Evolutionary conservation across 140 eudicot species (phyloP).

Genomic region (Erigeron philadelphicus): DNA sequence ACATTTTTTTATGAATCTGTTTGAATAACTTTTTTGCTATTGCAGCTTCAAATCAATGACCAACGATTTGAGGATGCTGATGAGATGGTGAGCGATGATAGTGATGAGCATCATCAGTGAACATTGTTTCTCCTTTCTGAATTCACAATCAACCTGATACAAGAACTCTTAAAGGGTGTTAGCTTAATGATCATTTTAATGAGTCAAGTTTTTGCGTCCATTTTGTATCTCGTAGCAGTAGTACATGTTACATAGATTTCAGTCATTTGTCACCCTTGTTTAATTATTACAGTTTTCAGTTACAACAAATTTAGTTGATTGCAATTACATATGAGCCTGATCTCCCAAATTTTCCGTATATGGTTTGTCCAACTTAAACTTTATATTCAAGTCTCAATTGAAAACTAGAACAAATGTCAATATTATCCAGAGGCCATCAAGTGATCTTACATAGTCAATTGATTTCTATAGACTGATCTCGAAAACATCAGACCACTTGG

Average conservation of each 20-base stretch:
- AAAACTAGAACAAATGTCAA: no score
- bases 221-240: neutral
- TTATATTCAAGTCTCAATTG: no score
- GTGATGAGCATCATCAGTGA: conserved; percentile 32
- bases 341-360: no score
- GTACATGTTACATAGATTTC: neutral
- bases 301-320: neutral
- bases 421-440: no score
- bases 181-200: neutral
- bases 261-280: neutral
- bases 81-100: conserved; percentile 46
- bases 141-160: neutral
- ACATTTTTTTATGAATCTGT: neutral
- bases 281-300: neutral
- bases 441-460: no score
- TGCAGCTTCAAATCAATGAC: conserved; percentile 72
- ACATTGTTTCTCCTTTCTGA: neutral
- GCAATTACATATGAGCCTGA: neutral
- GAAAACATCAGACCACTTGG: no score
- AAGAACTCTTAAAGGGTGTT: neutral
- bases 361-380: no score
- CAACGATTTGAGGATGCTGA: conserved; percentile 84
- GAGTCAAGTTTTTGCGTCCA: neutral
- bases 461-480: no score
- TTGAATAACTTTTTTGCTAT: neutral